Conservation (phyloP, 2,329 filamentous ascomycete species). For the Clonostachys rosea region DNA sequence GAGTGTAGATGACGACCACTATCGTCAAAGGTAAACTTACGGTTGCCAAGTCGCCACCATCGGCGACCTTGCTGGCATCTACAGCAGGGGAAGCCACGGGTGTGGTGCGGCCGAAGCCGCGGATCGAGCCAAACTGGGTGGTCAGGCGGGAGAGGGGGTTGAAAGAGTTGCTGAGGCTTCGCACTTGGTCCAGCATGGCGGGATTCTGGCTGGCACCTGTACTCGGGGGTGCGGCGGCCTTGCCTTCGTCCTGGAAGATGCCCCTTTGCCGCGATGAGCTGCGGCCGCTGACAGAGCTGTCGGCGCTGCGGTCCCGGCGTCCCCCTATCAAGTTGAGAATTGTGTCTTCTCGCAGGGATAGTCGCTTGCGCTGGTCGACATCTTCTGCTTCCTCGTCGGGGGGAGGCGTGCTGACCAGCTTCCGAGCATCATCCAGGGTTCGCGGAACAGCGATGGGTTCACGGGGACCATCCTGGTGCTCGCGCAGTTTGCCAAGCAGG, state of each 20-base stretch:
- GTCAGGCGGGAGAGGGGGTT: constrained; percentile 80
- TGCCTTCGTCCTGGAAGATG: constrained; percentile 38
- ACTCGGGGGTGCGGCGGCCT: constrained; percentile 8
- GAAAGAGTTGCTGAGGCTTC: constrained; percentile 76
- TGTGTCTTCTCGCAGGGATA: constrained; percentile 49
- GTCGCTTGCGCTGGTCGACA: constrained; percentile 18
- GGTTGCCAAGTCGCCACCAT: constrained; percentile 52
- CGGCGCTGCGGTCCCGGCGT: constrained; percentile 70
- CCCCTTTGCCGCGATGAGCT: constrained; percentile 57
- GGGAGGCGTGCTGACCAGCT: constrained; percentile 73
- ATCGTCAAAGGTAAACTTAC: constrained; percentile 30
- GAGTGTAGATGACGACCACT: background rate
- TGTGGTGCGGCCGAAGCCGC: constrained; percentile 63
- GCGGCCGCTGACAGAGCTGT: constrained; percentile 63
- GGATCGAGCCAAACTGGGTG: constrained; percentile 62
- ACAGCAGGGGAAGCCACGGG: constrained; percentile 18
- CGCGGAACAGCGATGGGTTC: constrained; percentile 65
- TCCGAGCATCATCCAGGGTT: constrained; percentile 88
- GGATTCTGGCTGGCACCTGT: constrained; percentile 29
- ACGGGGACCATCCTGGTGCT: constrained; percentile 46
- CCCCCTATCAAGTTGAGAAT: constrained; percentile 69
- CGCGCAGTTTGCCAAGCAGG: constrained; percentile 80
- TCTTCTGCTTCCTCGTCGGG: constrained; percentile 55
- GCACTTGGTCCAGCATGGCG: constrained; percentile 73
- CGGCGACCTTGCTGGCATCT: constrained; percentile 30